phyloP scores from a whole-genome alignment of 2,329 filamentous ascomycete species.

The Phoma sp. region DNA sequence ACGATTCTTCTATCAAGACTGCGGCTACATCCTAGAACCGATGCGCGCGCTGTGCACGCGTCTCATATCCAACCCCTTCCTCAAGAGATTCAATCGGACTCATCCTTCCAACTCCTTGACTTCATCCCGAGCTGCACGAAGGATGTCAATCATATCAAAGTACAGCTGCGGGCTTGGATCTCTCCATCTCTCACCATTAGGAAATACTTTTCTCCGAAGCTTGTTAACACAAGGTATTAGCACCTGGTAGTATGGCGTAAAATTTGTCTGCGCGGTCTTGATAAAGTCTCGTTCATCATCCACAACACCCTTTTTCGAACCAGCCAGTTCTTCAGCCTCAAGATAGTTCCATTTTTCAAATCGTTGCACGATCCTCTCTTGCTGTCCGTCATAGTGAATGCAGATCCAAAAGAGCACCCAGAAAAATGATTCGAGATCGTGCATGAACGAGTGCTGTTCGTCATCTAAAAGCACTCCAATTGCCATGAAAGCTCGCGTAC shows the following conservation, averaged over 20 bases:
- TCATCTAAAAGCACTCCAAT: slow-evolving; percentile 51
- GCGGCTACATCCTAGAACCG: no score
- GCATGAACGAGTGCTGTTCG: slow-evolving; percentile 56
- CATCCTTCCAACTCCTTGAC: no score
- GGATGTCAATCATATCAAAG: neutral
- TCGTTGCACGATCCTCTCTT: slow-evolving; percentile 44
- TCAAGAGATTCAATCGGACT: no score
- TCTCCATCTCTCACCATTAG: slow-evolving; percentile 23
- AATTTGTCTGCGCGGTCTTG: slow-evolving; percentile 17
- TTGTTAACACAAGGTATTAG: slow-evolving; percentile 51
- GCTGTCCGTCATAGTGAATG: slow-evolving; percentile 48
- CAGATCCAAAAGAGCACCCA: slow-evolving; percentile 59
- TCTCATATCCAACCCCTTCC: no score
- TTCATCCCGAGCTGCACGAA: neutral
- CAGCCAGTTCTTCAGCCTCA: neutral
- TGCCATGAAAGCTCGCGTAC: slow-evolving; percentile 58
- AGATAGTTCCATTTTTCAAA: neutral
- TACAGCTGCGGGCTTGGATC: neutral
- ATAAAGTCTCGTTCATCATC: neutral
- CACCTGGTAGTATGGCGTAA: slow-evolving; percentile 49
- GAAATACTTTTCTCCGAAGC: slow-evolving; percentile 49
- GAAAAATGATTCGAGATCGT: slow-evolving; percentile 60
- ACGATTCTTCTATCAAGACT: no score
- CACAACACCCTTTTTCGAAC: neutral
- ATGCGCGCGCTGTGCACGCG: no score